phyloP scores from a whole-genome alignment of 202 grass and related monocot species.

The Saccharum hybrid region DNA sequence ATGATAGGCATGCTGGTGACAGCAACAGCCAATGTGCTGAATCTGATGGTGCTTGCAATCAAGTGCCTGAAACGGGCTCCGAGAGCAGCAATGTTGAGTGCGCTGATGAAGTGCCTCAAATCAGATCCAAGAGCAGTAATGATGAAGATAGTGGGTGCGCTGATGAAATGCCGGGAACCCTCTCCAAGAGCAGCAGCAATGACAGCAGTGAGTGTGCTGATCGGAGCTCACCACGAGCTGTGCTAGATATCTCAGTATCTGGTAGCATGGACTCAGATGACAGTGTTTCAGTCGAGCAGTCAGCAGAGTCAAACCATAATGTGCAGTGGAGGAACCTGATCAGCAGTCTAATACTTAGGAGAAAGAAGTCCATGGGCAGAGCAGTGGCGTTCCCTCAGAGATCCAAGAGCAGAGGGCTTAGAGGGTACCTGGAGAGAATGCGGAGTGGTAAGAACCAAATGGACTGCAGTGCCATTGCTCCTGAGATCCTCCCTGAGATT shows the following conservation, averaged over 20 bases:
- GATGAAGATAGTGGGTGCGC: conserved; percentile 17
- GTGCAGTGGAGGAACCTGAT: conserved; percentile 86
- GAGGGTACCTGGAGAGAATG: conserved; percentile 67
- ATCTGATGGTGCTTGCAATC: conserved; percentile 40
- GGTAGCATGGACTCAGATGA: conserved; percentile 56
- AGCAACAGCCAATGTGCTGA: conserved; percentile 43
- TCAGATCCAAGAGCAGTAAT: conserved; percentile 23
- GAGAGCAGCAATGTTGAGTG: conserved; percentile 32
- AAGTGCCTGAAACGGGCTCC: conserved; percentile 20
- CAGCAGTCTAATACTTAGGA: conserved; percentile 66
- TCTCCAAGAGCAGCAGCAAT: conserved; percentile 20
- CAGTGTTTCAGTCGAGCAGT: conserved; percentile 57
- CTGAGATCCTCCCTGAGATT: conserved; percentile 70
- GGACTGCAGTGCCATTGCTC: conserved; percentile 57
- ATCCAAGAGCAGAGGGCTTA: conserved; percentile 51
- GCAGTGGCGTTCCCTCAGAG: conserved; percentile 69
- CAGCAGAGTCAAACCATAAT: conserved; percentile 45
- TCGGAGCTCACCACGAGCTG: conserved; percentile 66
- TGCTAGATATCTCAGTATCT: conserved; percentile 64
- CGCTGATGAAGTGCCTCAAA: conserved; percentile 9
- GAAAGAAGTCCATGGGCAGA: conserved; percentile 78
- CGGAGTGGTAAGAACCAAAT: conserved; percentile 59
- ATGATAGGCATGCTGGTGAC: conserved; percentile 15
- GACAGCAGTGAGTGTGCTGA: conserved; percentile 43
- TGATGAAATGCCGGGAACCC: conserved; percentile 32